phyloP scores from a whole-genome alignment of 2,329 filamentous ascomycete species.

The Aureobasidium melanogenum region DNA sequence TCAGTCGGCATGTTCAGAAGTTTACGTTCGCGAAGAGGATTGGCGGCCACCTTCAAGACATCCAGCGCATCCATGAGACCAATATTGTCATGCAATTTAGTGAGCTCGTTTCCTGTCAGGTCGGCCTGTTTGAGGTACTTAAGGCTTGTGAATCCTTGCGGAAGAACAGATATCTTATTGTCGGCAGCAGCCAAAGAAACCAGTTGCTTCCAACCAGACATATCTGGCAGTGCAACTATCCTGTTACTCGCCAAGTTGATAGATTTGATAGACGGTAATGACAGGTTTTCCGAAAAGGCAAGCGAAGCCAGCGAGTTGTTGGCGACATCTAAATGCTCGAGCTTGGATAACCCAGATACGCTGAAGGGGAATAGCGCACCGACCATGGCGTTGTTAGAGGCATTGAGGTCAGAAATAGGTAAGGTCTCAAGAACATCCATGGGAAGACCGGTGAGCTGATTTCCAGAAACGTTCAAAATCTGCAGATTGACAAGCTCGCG shows the following conservation, averaged over 20 bases:
- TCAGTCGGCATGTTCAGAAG: conserved; percentile 72
- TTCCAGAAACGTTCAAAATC: conserved; percentile 71
- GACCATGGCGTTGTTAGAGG: conserved; percentile 68
- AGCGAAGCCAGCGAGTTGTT: conserved; percentile 60
- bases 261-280: conserved; percentile 62
- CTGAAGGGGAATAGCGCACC: conserved; percentile 61
- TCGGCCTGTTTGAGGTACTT: conserved; percentile 65
- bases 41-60: conserved; percentile 72
- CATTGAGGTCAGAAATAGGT: conserved; percentile 63
- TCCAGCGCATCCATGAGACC: conserved; percentile 69
- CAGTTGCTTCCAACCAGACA: conserved; percentile 65
- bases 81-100: conserved; percentile 64
- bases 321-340: conserved; percentile 71
- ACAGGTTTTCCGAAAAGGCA: conserved; percentile 42
- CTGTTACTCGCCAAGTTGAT: conserved; percentile 76
- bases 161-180: conserved; percentile 70
- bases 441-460: conserved; percentile 62
- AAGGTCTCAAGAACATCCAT: conserved; percentile 60
- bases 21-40: conserved; percentile 82
- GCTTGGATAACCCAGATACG: conserved; percentile 39
- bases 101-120: conserved; percentile 78
- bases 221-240: conserved; percentile 60
- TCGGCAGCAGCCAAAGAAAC: conserved; percentile 69
- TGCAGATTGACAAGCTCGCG: conserved; percentile 61
- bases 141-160: conserved; percentile 62